Evolutionary conservation across 2,329 filamentous ascomycete genomes (phyloP).

Genomic region (Colletotrichum musicola): DNA sequence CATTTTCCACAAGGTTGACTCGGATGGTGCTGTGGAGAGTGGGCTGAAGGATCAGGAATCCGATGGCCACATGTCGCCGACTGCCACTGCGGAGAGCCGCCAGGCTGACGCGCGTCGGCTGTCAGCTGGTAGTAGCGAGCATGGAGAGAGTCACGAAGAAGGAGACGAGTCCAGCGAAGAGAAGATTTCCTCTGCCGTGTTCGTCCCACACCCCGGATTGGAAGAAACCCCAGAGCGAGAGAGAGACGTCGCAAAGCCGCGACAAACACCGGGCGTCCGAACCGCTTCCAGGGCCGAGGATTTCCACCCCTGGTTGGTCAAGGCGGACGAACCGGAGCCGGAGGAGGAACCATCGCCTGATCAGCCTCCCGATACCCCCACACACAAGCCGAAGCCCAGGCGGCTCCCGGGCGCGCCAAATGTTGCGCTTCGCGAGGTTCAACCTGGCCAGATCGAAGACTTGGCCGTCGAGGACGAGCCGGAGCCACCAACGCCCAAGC

Average conservation of each 20-base stretch:
- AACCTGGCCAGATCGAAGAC: conserved; percentile 53
- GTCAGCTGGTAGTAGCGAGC: conserved; percentile 55
- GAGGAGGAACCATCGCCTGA: conserved; percentile 44
- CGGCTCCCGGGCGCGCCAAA: conserved; percentile 33
- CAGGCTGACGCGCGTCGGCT: conserved; percentile 47
- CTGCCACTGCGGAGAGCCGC: neutral
- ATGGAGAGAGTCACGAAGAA: conserved; percentile 58
- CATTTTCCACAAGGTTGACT: conserved; percentile 40
- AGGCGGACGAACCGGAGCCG: conserved; percentile 64
- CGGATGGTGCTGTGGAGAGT: conserved; percentile 7
- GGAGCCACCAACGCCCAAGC: conserved; percentile 52
- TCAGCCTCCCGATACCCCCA: conserved; percentile 22
- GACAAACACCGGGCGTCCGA: conserved; percentile 33
- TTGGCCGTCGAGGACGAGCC: conserved; percentile 57
- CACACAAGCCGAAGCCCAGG: conserved; percentile 35
- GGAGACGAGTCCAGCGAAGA: conserved; percentile 79
- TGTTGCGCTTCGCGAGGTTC: conserved; percentile 45
- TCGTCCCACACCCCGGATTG: conserved; percentile 79
- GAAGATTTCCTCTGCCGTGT: conserved; percentile 88
- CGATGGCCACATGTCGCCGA: conserved; percentile 31
- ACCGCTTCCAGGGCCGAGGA: conserved; percentile 46
- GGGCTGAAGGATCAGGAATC: conserved; percentile 24
- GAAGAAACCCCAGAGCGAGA: conserved; percentile 53
- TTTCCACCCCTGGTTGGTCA: conserved; percentile 68
- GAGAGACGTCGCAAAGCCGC: conserved; percentile 44